phyloP scores from a whole-genome alignment of 73 alveolate species.

The Paramecium primaurelia region DNA sequence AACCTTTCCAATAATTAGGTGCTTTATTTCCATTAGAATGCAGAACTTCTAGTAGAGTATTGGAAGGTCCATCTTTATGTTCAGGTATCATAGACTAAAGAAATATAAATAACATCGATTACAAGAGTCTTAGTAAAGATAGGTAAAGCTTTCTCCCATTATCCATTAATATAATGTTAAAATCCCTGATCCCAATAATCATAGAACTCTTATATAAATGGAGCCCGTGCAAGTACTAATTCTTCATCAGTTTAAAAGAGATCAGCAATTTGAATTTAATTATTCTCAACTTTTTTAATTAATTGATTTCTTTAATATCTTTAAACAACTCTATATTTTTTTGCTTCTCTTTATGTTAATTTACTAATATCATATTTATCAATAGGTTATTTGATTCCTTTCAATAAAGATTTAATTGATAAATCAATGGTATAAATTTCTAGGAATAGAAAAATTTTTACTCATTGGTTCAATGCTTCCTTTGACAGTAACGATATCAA shows the following conservation, averaged over 20 bases:
- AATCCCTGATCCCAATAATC: conserved; percentile 76
- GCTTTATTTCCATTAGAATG: conserved; percentile 66
- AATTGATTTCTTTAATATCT: conserved; percentile 58
- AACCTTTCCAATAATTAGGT: conserved; percentile 87
- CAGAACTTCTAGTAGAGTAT: conserved; percentile 56
- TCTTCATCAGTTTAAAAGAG: conserved; percentile 75
- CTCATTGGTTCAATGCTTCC: conserved; percentile 76
- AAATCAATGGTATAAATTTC: conserved; percentile 54
- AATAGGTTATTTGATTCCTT: background rate
- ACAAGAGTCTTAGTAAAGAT: conserved; percentile 66
- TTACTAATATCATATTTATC: conserved; percentile 17
- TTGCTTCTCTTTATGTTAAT: conserved; percentile 46
- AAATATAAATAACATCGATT: background rate
- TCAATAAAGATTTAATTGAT: conserved; percentile 28
- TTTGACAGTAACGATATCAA: conserved; percentile 75
- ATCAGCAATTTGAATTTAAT: conserved; percentile 39
- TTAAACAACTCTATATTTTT: conserved; percentile 50
- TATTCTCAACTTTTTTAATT: conserved; percentile 29
- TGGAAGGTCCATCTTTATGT: conserved; percentile 67
- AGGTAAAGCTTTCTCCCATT: conserved; percentile 85
- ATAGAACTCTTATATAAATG: conserved; percentile 70
- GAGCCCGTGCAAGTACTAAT: conserved; percentile 66
- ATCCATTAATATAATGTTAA: conserved; percentile 79
- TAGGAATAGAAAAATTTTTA: background rate
- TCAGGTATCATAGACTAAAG: conserved; percentile 33